Base-by-base conservation (phyloP, 2,329 filamentous ascomycete genomes). In the Nemania sp. region DNA sequence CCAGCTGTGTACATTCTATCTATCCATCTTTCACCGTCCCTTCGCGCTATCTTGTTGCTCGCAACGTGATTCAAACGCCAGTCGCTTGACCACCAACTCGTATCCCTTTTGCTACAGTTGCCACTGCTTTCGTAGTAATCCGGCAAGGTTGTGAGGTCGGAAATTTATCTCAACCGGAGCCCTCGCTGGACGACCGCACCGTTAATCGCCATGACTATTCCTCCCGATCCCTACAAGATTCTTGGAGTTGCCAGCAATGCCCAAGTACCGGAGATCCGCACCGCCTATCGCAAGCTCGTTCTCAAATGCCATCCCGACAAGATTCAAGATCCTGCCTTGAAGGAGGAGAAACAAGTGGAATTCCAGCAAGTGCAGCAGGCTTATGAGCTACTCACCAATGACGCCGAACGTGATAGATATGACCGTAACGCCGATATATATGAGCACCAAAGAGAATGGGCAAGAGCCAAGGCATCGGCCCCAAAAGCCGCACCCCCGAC, bases 311-410 rank as follows among this genome's bases (percentile, higher is more conserved):
- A 97, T 64, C 92, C 92, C 28, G 92, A 97, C 78, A 96, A 96
- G 75, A 84, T 96, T 59, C 86, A 91, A 62, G 83, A 96, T 66
- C 84, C 87, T 48, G 77, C 83, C 14, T 77, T 89, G 65, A 95
- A 94, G 73, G 83, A 84, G 54, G 77, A 84, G 64, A 95, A 92
- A 71, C 85, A 89, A 64, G 86, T 91, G 64, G 87, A 96, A 72
- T 99, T 97, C 67, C 91, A 97, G 73, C 86, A 85, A 69, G 90
- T 97, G 28, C 92, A 97, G 71, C 84, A 92, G 65, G 92, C 94
- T 45, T 99, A 96, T 73, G 94, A 97, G 73, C 79, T 94, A 24
- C 82, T 99, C 56, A 89, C 84, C 66, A 87, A 97, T 68, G 88
- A 93, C 23, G 78, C 76, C 6, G 84, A 86, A 68, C 80, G 90